Evolutionary conservation across 306 rosid genomes (phyloP).

Genomic region (Parietaria judaica): DNA sequence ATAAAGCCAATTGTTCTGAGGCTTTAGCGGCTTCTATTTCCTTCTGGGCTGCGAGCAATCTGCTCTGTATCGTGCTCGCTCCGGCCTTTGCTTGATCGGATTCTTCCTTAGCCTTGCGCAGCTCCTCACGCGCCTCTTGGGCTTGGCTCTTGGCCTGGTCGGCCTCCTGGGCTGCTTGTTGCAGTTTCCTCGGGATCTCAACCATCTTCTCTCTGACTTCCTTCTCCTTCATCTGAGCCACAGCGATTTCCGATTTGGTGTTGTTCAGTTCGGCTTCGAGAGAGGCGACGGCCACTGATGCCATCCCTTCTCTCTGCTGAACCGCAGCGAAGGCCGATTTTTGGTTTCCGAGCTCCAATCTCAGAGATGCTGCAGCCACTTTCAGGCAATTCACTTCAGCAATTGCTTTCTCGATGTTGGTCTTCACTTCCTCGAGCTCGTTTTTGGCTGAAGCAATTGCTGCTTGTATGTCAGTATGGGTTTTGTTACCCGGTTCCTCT

Average conservation of each 20-base stretch:
- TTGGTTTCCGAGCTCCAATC: constrained; percentile 71
- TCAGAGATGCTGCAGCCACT: constrained; percentile 76
- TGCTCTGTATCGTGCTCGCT: constrained; percentile 75
- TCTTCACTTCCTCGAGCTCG: constrained; percentile 78
- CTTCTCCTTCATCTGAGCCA: constrained; percentile 87
- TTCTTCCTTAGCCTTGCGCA: constrained; percentile 66
- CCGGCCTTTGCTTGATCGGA: constrained; percentile 95
- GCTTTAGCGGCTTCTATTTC: constrained; percentile 97
- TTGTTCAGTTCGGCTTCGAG: constrained; percentile 79
- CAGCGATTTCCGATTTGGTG: constrained; percentile 79
- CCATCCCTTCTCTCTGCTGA: constrained; percentile 94
- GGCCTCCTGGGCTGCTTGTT: constrained; percentile 71
- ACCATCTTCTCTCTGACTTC: constrained; percentile 72
- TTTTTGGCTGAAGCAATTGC: constrained; percentile 67
- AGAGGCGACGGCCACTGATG: constrained; percentile 82
- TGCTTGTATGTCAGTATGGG: constrained; percentile 55
- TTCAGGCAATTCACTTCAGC: constrained; percentile 73
- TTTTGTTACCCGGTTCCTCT: constrained; percentile 45
- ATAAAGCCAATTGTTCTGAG: constrained; percentile 76
- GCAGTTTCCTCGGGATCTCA: constrained; percentile 74
- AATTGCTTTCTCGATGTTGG: constrained; percentile 81
- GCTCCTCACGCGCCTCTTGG: constrained; percentile 56
- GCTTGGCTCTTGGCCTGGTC: constrained; percentile 76
- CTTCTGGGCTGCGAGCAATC: constrained; percentile 80
- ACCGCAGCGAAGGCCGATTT: constrained; percentile 60